Conservation (phyloP, 257 asterid genomes). For the Striga asiatica region DNA sequence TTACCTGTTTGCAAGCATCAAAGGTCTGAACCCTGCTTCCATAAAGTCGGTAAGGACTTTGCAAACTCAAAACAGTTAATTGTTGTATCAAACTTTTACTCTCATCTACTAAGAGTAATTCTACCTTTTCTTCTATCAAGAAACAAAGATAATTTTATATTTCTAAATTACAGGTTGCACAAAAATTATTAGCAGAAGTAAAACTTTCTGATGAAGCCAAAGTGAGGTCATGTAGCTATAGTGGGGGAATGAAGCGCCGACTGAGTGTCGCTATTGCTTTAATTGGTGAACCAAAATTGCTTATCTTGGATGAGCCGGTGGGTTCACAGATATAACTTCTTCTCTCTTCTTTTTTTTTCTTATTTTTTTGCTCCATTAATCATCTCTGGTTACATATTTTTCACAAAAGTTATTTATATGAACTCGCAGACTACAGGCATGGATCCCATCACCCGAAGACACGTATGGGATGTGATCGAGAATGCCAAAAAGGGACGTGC, state of each 20-base stretch:
- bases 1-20: conserved; percentile 70
- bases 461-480: conserved; percentile 92
- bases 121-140: background rate
- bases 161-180: conserved; percentile 38
- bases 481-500: conserved; percentile 87
- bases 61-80: background rate
- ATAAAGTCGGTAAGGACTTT: conserved; percentile 36
- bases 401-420: conserved; percentile 11
- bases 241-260: conserved; percentile 97
- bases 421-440: conserved; percentile 77
- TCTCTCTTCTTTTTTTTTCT: background rate
- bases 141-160: background rate
- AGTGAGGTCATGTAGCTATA: conserved; percentile 73
- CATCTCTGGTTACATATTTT: conserved; percentile 5
- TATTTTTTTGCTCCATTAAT: conserved; percentile 1
- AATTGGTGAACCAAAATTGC: conserved; percentile 83
- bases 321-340: conserved; percentile 14
- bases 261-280: conserved; percentile 90
- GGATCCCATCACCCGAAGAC: conserved; percentile 93
- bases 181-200: conserved; percentile 64
- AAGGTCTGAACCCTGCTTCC: conserved; percentile 60
- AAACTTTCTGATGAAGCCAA: conserved; percentile 69
- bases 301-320: conserved; percentile 86
- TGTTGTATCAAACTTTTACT: no score
- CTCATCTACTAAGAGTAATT: background rate